Conservation (phyloP, 257 asterid genomes). For the Capsicum baccatum region DNA sequence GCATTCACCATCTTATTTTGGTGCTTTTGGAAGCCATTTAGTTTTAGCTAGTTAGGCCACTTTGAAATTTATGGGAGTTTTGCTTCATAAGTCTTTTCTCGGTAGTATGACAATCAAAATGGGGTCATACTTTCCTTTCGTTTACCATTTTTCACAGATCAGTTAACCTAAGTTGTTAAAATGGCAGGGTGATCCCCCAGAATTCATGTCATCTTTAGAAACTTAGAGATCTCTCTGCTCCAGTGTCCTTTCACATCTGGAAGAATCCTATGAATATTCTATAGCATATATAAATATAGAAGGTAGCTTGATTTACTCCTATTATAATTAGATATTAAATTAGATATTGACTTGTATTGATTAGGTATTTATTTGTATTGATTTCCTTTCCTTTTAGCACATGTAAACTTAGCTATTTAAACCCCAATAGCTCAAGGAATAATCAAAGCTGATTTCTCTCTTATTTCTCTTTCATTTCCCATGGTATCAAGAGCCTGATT, state of each 20-base stretch:
- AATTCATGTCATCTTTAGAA: not conserved
- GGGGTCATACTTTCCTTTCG: not conserved
- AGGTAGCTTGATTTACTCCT: too few relatives aligned
- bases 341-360: too few relatives aligned
- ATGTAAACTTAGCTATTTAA: too few relatives aligned
- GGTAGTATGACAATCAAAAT: not conserved
- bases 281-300: too few relatives aligned
- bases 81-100: conserved; percentile 20
- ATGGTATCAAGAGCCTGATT: too few relatives aligned
- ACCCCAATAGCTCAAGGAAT: too few relatives aligned
- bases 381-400: too few relatives aligned
- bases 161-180: conserved; percentile 14
- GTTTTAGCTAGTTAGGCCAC: conserved; percentile 15
- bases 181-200: not conserved
- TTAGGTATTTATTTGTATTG: too few relatives aligned
- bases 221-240: conserved; percentile 1
- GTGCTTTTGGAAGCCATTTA: conserved; percentile 14
- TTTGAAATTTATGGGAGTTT: not conserved
- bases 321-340: too few relatives aligned
- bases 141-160: not conserved
- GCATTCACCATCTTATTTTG: conserved; percentile 6
- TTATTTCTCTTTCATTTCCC: too few relatives aligned
- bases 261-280: too few relatives aligned
- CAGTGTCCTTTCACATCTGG: not conserved
- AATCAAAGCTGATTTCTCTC: too few relatives aligned